A percentile compares a stretch with the other conserved stretches of the same genome.
phyloP scores from a whole-genome alignment of 2,329 filamentous ascomycete species.

The Sordariomycetes sp. region DNA sequence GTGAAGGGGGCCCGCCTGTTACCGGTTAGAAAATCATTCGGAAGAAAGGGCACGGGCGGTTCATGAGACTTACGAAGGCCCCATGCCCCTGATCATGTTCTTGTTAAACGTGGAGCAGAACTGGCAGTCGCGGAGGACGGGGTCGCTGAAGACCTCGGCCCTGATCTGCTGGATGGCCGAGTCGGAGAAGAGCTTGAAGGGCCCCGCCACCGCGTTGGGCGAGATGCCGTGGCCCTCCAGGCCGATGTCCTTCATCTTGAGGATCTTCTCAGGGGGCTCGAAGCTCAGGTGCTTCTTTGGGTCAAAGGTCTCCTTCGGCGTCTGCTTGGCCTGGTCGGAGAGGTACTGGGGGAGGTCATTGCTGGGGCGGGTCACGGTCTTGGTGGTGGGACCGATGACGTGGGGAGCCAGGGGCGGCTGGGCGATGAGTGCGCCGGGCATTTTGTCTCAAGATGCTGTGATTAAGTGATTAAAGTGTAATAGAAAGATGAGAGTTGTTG shows the following conservation, averaged over 20 bases:
- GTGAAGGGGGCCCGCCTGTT: conserved; percentile 51
- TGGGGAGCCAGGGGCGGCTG: conserved; percentile 3
- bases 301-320: conserved; percentile 28
- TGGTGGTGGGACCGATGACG: conserved; percentile 18
- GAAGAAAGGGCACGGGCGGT: neutral
- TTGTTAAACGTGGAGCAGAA: conserved; percentile 34
- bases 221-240: conserved; percentile 48
- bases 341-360: conserved; percentile 15
- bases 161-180: conserved; percentile 54
- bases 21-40: neutral
- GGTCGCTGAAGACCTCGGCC: conserved; percentile 46
- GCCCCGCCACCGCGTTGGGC: conserved; percentile 51
- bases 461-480: neutral
- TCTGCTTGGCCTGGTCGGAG: conserved; percentile 13
- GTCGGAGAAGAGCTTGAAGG: conserved; percentile 51
- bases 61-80: conserved; percentile 30
- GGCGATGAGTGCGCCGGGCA: neutral
- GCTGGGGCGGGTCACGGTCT: conserved; percentile 15
- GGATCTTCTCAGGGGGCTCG: conserved; percentile 34
- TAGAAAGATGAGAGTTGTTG: neutral
- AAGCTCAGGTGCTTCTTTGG: conserved; percentile 44
- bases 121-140: conserved; percentile 44
- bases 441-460: neutral
- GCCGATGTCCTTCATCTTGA: conserved; percentile 53
- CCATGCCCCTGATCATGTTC: conserved; percentile 43